Conservation (phyloP, 1,284 basidiomycete species). For the Caloboletus inedulis region DNA sequence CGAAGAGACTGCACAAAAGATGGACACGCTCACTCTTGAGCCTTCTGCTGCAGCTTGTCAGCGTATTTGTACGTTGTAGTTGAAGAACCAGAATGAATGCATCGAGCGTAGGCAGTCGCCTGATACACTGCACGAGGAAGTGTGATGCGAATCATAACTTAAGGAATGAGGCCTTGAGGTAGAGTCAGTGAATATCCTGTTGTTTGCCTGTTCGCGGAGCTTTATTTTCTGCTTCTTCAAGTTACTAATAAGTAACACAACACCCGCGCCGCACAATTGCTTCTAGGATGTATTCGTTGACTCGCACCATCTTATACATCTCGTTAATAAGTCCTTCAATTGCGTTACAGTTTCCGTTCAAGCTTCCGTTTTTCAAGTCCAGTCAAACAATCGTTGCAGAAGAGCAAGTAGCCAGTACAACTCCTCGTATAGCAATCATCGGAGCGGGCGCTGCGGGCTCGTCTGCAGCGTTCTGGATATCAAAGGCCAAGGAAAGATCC, state of each 20-base stretch:
- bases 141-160: conserved; percentile 4
- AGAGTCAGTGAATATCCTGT: neutral
- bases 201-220: neutral
- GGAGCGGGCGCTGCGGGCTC: conserved; percentile 87
- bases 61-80: conserved; percentile 40
- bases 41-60: conserved; percentile 44
- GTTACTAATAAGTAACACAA: neutral
- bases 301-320: conserved; percentile 21
- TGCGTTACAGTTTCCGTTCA: conserved; percentile 58
- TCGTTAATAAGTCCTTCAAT: conserved; percentile 37
- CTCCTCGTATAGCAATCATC: conserved; percentile 70
- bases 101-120: conserved; percentile 7
- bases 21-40: conserved; percentile 42
- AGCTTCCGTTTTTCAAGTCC: conserved; percentile 45
- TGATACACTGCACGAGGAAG: conserved; percentile 1
- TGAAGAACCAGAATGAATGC: conserved; percentile 12
- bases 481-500: conserved; percentile 66
- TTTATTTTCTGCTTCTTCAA: neutral
- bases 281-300: conserved; percentile 16
- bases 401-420: conserved; percentile 18
- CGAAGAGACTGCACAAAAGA: neutral
- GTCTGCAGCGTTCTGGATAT: conserved; percentile 85
- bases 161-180: neutral
- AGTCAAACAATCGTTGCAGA: conserved; percentile 23
- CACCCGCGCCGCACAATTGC: neutral